Evolutionary conservation across 2,329 filamentous ascomycete genomes (phyloP).

Genomic region (Pseudovirgaria hyperparasitica): DNA sequence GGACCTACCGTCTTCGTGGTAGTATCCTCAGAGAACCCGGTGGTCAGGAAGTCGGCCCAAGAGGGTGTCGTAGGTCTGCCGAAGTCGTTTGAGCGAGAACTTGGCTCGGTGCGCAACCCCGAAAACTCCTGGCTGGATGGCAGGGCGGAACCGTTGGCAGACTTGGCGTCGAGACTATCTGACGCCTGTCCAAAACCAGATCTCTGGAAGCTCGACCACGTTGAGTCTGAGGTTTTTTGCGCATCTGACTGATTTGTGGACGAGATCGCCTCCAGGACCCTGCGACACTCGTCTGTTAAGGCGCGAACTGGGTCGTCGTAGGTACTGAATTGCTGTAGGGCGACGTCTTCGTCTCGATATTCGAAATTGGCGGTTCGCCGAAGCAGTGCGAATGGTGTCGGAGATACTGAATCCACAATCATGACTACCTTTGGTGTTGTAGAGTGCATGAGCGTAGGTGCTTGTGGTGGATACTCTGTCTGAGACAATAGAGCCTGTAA

Average conservation of each 20-base stretch:
- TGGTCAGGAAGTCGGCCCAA: conserved; percentile 95
- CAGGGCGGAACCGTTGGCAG: conserved; percentile 14
- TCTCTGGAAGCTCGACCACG: conserved; percentile 95
- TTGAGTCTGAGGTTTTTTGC: conserved; percentile 49
- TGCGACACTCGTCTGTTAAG: conserved; percentile 83
- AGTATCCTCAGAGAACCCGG: conserved; percentile 73
- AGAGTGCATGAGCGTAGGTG: conserved; percentile 62
- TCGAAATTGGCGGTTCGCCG: conserved; percentile 90
- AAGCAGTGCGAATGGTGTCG: conserved; percentile 82
- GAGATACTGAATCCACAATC: conserved; percentile 91
- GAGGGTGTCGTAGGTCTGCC: conserved; percentile 88
- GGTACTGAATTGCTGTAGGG: conserved; percentile 73
- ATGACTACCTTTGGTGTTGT: conserved; percentile 84
- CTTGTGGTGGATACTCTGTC: conserved; percentile 83
- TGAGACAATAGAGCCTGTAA: conserved; percentile 82
- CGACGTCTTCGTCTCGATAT: conserved; percentile 77
- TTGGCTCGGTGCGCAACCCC: conserved; percentile 52
- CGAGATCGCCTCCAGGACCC: conserved; percentile 81
- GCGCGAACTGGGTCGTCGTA: conserved; percentile 82
- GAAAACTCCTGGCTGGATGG: conserved; percentile 57
- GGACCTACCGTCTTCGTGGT: conserved; percentile 50
- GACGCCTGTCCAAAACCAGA: conserved; percentile 73
- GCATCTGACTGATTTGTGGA: conserved; percentile 65
- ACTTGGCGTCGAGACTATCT: conserved; percentile 45
- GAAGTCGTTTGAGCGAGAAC: conserved; percentile 52